phyloP scores from a whole-genome alignment of 2,329 filamentous ascomycete genomes.

The Calonectria pseudoreteaudii region DNA sequence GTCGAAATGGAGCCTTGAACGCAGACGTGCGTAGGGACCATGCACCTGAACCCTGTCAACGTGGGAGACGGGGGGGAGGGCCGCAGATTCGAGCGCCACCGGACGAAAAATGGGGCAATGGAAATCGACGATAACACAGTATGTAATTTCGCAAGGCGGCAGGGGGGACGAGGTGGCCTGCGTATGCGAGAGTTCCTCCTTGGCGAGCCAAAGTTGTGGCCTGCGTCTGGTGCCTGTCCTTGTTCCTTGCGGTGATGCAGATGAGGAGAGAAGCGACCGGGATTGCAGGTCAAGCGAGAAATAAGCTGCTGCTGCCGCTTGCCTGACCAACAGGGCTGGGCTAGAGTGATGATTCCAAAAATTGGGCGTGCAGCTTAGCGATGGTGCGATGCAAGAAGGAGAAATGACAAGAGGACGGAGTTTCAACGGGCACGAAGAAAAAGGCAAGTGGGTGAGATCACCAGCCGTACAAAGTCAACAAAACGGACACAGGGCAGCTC shows the following conservation, averaged over 20 bases:
- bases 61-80: constrained; percentile 31
- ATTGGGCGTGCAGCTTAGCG: constrained; percentile 1
- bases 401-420: not conserved
- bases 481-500: constrained; percentile 7
- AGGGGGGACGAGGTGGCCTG: constrained; percentile 24
- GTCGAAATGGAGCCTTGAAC: constrained; percentile 20
- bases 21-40: constrained; percentile 18
- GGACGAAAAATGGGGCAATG: constrained; percentile 29
- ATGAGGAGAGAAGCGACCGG: not conserved
- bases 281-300: not conserved
- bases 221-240: not conserved
- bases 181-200: constrained; percentile 6
- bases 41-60: constrained; percentile 26
- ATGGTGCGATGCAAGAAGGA: constrained; percentile 9
- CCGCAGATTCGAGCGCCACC: constrained; percentile 36
- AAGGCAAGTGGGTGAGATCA: not conserved
- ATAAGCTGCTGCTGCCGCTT: not conserved
- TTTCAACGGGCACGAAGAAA: not conserved
- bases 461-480: constrained; percentile 8
- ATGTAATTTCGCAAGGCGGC: constrained; percentile 43
- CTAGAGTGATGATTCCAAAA: constrained; percentile 11
- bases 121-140: constrained; percentile 31
- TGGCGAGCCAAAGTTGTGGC: constrained; percentile 8
- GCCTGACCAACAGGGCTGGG: not conserved
- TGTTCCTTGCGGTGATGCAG: not conserved